A percentile compares a stretch with the other conserved stretches of the same genome.
These are phyloP conservation scores for Arbutus unedo DNA, from an alignment of 148 eudicot genomes.

Conservation along the genomic window DNA sequence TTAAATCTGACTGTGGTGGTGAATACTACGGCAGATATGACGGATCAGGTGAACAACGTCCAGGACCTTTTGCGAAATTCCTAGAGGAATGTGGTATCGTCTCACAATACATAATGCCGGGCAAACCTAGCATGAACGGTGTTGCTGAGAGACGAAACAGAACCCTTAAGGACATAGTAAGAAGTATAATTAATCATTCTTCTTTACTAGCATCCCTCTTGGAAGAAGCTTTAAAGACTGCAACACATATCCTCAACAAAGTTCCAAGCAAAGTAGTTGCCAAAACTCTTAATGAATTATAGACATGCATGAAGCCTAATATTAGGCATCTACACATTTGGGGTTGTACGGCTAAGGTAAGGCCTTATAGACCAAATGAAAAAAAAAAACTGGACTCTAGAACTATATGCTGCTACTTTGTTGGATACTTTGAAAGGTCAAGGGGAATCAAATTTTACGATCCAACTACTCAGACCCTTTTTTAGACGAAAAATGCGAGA, in stretches of 20 bases:
- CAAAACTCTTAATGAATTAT: not conserved
- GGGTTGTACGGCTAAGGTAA: too few species aligned
- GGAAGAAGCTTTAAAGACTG: not conserved
- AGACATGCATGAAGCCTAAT: not conserved
- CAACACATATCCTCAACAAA: not conserved
- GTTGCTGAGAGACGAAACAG: not conserved
- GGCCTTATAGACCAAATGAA: too few species aligned
- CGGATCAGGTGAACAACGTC: not conserved
- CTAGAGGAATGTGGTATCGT: slow-evolving; percentile 12
- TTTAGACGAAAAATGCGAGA: too few species aligned
- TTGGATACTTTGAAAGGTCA: not conserved
- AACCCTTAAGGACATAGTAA: slow-evolving; percentile 4
- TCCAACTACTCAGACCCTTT: not conserved
- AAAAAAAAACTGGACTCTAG: not conserved
- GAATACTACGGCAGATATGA: too few species aligned
- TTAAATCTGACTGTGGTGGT: too few species aligned
- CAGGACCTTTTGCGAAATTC: not conserved
- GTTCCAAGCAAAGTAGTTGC: not conserved
- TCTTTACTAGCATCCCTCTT: not conserved
- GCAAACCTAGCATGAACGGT: not conserved
- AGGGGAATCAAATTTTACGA: slow-evolving; percentile 4
- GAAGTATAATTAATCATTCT: not conserved
- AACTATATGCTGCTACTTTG: not conserved
- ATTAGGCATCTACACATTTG: not conserved
- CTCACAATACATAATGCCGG: not conserved